These are phyloP conservation scores for Aurifilum marmelostoma DNA, from an alignment of 2,329 filamentous ascomycete genomes.

Conservation along the genomic window DNA sequence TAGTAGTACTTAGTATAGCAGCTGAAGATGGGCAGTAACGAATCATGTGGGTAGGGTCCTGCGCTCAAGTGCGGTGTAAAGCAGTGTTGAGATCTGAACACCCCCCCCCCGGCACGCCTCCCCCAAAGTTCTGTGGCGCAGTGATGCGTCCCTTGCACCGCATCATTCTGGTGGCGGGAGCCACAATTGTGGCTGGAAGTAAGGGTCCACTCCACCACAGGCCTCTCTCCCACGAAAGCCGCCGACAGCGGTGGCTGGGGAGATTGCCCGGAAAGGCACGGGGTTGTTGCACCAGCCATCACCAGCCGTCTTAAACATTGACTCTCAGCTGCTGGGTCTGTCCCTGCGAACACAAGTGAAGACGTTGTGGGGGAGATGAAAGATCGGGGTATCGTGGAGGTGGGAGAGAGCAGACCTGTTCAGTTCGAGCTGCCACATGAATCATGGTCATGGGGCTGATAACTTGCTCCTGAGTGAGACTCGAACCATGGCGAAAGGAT, in stretches of 20 bases:
- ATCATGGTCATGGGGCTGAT: conserved; percentile 17
- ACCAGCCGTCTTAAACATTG: background rate
- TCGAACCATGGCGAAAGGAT: background rate
- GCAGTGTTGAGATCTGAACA: too few relatives aligned
- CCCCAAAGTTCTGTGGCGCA: background rate
- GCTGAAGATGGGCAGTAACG: background rate
- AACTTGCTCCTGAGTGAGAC: conserved; percentile 17
- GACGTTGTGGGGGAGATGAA: background rate
- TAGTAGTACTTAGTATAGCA: background rate
- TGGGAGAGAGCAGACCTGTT: background rate
- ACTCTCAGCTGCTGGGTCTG: conserved; percentile 8
- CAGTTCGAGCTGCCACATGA: conserved; percentile 16
- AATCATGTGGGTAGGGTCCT: background rate
- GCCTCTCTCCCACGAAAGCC: too few relatives aligned
- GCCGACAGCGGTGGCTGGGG: conserved; percentile 3
- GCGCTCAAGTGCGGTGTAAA: too few relatives aligned
- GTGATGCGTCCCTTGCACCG: background rate
- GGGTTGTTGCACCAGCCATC: background rate
- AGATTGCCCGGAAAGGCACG: background rate
- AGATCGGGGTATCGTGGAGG: background rate
- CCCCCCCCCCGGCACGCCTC: too few relatives aligned
- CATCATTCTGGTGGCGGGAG: background rate
- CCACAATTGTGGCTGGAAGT: background rate
- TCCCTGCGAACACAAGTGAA: conserved; percentile 14
- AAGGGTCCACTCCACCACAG: background rate